Evolutionary conservation across 768 basidiomycete species (phyloP).

Genomic region (Phallus indusiatus): DNA sequence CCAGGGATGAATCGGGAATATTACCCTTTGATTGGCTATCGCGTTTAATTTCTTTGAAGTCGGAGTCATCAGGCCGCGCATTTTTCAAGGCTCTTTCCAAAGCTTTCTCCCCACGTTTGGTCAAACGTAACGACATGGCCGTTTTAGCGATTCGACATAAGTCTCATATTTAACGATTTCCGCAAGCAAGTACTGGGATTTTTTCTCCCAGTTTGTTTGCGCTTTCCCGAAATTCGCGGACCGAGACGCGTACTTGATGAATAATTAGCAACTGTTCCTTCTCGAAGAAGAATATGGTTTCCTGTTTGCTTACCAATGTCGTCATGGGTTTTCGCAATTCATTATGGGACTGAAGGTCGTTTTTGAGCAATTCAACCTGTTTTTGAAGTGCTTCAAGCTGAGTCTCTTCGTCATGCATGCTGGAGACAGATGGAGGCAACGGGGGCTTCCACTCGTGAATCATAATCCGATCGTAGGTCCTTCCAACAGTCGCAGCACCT

Average conservation of each 20-base stretch:
- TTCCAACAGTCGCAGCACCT: conserved; percentile 55
- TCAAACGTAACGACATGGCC: conserved; percentile 77
- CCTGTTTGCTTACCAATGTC: conserved; percentile 47
- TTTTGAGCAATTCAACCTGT: conserved; percentile 67
- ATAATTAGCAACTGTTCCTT: background rate
- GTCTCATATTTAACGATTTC: conserved; percentile 95
- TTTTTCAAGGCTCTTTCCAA: conserved; percentile 48
- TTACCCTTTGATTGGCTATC: background rate
- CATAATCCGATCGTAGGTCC: conserved; percentile 58
- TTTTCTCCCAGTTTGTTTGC: conserved; percentile 85
- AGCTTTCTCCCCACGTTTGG: conserved; percentile 84
- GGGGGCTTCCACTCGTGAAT: conserved; percentile 96
- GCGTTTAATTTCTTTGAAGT: conserved; percentile 11
- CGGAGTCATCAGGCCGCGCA: conserved; percentile 21
- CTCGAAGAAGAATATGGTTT: conserved; percentile 12
- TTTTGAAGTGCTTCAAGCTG: conserved; percentile 85
- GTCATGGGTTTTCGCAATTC: conserved; percentile 77
- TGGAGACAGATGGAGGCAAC: conserved; percentile 71
- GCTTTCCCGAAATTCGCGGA: conserved; percentile 69
- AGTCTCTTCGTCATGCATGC: conserved; percentile 82
- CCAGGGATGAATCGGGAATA: background rate
- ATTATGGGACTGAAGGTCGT: conserved; percentile 76
- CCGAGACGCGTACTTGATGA: conserved; percentile 66
- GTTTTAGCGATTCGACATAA: conserved; percentile 85
- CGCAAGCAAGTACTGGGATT: conserved; percentile 77